Evolutionary conservation across 2,329 filamentous ascomycete species (phyloP).

Genomic region (Neospermospora avenae): DNA sequence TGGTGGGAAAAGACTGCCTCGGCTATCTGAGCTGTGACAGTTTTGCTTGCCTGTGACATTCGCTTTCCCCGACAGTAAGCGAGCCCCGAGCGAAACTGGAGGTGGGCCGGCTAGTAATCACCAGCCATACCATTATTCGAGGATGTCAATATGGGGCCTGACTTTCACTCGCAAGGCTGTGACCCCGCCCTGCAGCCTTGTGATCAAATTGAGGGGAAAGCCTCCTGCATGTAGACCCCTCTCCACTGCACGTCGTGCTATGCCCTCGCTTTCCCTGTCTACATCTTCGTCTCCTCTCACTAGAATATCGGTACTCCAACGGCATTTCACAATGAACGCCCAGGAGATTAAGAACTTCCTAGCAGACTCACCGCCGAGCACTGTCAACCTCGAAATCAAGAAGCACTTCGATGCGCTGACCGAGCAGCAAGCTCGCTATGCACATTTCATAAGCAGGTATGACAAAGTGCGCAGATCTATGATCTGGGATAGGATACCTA

Average conservation of each 20-base stretch:
- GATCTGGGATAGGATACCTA: too few relatives aligned
- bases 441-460: slow-evolving; percentile 82
- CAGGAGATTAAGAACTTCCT: slow-evolving; percentile 72
- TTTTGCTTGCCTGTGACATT: too few relatives aligned
- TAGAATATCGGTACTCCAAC: slow-evolving; percentile 24
- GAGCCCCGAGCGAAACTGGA: too few relatives aligned
- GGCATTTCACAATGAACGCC: slow-evolving; percentile 48
- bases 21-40: too few relatives aligned
- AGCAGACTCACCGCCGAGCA: slow-evolving; percentile 83
- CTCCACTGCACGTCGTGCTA: slow-evolving; percentile 16
- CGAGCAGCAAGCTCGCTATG: slow-evolving; percentile 81
- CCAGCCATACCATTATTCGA: neutral
- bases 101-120: too few relatives aligned
- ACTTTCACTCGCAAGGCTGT: neutral
- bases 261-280: slow-evolving; percentile 13
- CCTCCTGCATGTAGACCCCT: slow-evolving; percentile 5
- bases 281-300: slow-evolving; percentile 13
- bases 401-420: slow-evolving; percentile 81
- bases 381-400: slow-evolving; percentile 86
- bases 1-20: too few relatives aligned
- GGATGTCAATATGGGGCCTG: slow-evolving; percentile 16
- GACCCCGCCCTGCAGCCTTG: slow-evolving; percentile 17
- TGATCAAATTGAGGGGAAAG: slow-evolving; percentile 5
- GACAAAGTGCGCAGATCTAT: slow-evolving; percentile 22
- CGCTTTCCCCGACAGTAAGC: too few relatives aligned